A percentile compares a stretch with the other conserved stretches of the same genome.
Conservation (phyloP, 371 early-diverging fungal genomes). For the Mortierella sp. region DNA sequence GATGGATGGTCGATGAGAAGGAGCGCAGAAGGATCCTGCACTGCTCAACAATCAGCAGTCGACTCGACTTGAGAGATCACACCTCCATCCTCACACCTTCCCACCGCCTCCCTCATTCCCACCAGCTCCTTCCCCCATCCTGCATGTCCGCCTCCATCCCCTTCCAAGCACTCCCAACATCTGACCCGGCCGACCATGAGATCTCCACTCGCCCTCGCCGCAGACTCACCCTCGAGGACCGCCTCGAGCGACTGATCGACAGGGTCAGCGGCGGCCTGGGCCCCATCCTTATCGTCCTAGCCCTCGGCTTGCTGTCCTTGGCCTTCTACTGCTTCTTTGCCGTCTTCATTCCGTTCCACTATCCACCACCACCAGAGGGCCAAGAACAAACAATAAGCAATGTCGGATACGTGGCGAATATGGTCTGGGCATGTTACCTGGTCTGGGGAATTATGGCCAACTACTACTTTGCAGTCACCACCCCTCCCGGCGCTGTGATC, state of each 20-base stretch:
- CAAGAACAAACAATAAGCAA: constrained; percentile 1
- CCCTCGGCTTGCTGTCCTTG: constrained; percentile 59
- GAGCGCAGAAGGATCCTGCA: too few relatives aligned
- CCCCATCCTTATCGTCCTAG: constrained; percentile 62
- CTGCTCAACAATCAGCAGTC: too few relatives aligned
- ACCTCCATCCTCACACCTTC: background rate
- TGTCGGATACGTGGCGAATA: constrained; percentile 26
- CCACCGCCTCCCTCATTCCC: background rate
- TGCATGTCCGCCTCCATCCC: constrained; percentile 7
- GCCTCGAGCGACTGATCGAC: constrained; percentile 53
- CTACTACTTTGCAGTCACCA: constrained; percentile 69
- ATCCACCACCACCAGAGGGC: constrained; percentile 1
- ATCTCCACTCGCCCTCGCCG: constrained; percentile 26
- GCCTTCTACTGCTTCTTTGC: constrained; percentile 58
- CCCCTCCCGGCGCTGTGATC: constrained; percentile 61
- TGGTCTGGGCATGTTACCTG: constrained; percentile 59
- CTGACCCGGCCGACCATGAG: constrained; percentile 9
- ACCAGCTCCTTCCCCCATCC: background rate
- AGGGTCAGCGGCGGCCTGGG: constrained; percentile 60
- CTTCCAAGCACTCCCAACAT: constrained; percentile 15
- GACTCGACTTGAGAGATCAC: too few relatives aligned
- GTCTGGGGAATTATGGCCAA: constrained; percentile 67
- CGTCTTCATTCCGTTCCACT: constrained; percentile 61
- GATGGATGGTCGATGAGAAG: background rate
- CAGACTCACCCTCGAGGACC: constrained; percentile 2